phyloP scores from a whole-genome alignment of 108 stramenopile genomes.

The Craspedostauros australis region DNA sequence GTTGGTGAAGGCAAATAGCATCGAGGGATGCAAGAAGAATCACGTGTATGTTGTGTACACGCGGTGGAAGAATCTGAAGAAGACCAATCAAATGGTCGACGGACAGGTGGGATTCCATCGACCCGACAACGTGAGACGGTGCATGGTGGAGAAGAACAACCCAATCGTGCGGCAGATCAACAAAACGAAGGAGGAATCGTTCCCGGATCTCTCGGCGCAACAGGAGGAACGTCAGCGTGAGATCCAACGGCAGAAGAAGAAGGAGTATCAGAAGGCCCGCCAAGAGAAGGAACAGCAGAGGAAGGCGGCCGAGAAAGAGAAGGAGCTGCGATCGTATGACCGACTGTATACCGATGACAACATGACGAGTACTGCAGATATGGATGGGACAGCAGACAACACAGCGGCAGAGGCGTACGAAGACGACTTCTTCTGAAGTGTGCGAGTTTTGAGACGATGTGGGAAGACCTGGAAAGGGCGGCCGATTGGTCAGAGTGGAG shows the following conservation, averaged over 20 bases:
- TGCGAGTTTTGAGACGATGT: too few relatives aligned
- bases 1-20: constrained; percentile 79
- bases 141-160: constrained; percentile 68
- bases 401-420: constrained; percentile 84
- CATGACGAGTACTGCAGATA: constrained; percentile 57
- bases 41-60: constrained; percentile 79
- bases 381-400: constrained; percentile 64
- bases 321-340: constrained; percentile 70
- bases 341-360: constrained; percentile 54
- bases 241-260: constrained; percentile 65
- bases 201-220: constrained; percentile 55
- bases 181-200: constrained; percentile 55
- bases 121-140: constrained; percentile 72
- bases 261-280: constrained; percentile 34
- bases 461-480: too few relatives aligned
- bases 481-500: too few relatives aligned
- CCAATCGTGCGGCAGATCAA: constrained; percentile 65
- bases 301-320: constrained; percentile 39
- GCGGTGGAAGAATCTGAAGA: constrained; percentile 81
- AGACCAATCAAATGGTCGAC: constrained; percentile 66
- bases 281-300: constrained; percentile 40
- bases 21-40: constrained; percentile 70
- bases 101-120: constrained; percentile 80
- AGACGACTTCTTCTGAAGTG: constrained; percentile 59
- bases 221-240: constrained; percentile 57